Percentiles rank a stretch among this genome's conserved stretches.
Conservation (phyloP, 164 flowering plant genomes). For the Stephania yunnanensis region DNA sequence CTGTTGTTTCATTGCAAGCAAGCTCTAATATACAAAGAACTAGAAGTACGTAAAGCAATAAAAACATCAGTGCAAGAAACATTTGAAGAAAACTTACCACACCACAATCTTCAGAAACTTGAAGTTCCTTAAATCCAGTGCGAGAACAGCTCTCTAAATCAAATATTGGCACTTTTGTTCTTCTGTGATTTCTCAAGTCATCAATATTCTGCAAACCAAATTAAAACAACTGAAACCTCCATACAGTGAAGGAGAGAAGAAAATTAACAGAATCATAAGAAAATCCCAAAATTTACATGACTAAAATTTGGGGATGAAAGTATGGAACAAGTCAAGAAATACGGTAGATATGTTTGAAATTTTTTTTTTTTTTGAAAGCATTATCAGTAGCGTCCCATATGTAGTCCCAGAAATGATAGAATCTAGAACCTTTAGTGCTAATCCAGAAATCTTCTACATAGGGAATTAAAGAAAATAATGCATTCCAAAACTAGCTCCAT, state of each 20-base stretch:
- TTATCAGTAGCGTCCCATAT: neutral
- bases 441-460: neutral
- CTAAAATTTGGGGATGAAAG: no score
- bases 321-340: neutral
- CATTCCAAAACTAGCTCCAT: neutral
- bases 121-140: conserved; percentile 81
- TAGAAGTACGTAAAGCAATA: neutral
- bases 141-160: conserved; percentile 87
- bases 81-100: conserved; percentile 44
- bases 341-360: neutral
- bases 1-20: neutral
- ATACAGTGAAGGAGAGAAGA: neutral
- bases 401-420: neutral
- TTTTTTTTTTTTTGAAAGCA: neutral
- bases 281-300: neutral
- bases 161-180: conserved; percentile 84
- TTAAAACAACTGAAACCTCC: conserved; percentile 1
- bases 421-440: neutral
- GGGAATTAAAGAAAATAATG: neutral
- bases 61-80: neutral
- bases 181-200: conserved; percentile 62
- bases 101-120: conserved; percentile 97
- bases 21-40: neutral
- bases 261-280: neutral
- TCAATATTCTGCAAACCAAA: conserved; percentile 67